Evolutionary conservation across 73 alveolate genomes (phyloP).

Genomic region (Paramecium tetraurelia): DNA sequence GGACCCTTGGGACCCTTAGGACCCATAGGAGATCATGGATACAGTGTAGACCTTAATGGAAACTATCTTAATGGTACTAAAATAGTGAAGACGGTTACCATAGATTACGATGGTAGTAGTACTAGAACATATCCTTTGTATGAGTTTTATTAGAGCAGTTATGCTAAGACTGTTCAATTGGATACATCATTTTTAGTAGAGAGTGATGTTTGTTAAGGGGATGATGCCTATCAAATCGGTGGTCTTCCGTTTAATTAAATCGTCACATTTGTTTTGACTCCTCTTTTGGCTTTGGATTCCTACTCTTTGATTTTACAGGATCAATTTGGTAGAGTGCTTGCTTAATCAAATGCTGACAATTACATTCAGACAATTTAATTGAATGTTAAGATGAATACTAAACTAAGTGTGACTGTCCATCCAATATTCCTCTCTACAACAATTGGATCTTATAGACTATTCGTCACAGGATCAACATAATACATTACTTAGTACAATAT

Average conservation of each 20-base stretch:
- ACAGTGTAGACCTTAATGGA: constrained; percentile 38
- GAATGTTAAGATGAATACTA: neutral
- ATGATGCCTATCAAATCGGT: neutral
- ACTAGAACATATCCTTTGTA: constrained; percentile 7
- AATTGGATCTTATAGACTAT: neutral
- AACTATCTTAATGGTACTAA: neutral
- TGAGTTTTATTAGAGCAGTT: neutral
- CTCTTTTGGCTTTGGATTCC: neutral
- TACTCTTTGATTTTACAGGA: neutral
- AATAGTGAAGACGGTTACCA: constrained; percentile 42
- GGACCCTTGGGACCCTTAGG: constrained; percentile 57
- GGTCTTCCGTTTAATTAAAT: neutral
- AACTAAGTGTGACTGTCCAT: neutral
- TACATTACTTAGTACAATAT: constrained; percentile 24
- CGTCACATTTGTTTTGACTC: constrained; percentile 31
- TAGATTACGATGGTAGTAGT: constrained; percentile 51
- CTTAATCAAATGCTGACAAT: neutral
- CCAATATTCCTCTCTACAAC: neutral
- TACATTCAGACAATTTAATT: constrained; percentile 24
- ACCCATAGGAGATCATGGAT: constrained; percentile 66
- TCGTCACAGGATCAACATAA: constrained; percentile 59
- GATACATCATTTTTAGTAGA: constrained; percentile 26
- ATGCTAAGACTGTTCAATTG: neutral
- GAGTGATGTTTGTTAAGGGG: neutral
- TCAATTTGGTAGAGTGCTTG: constrained; percentile 2